Percentiles rank a stretch among this genome's conserved stretches.
Evolutionary conservation across 148 eudicot genomes (phyloP).

Genomic region (Camellia sinensis): DNA sequence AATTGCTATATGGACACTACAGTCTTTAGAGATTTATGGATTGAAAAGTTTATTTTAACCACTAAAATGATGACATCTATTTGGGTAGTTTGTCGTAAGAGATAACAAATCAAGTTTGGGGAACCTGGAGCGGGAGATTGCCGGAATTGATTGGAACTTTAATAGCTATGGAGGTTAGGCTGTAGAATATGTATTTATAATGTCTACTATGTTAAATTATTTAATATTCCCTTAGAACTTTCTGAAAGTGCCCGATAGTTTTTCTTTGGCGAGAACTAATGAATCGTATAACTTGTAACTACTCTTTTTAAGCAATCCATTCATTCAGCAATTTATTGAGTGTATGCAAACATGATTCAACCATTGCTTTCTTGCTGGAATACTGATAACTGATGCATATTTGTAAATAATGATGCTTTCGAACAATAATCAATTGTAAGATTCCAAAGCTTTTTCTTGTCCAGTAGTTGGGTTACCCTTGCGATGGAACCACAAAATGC

Average conservation of each 20-base stretch:
- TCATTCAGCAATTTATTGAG: background rate
- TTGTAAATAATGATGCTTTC: background rate
- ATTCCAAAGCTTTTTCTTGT: background rate
- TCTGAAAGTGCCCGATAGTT: too few relatives aligned
- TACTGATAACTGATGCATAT: background rate
- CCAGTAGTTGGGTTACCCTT: background rate
- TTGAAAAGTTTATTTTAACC: background rate
- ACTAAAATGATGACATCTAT: slow-evolving; percentile 9
- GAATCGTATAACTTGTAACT: too few relatives aligned
- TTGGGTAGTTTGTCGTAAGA: slow-evolving; percentile 62
- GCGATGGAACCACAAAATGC: background rate
- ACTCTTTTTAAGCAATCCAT: background rate
- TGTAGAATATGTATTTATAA: background rate
- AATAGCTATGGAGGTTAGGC: slow-evolving; percentile 92
- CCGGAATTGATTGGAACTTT: slow-evolving; percentile 94
- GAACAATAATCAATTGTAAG: background rate
- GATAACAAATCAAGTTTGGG: slow-evolving; percentile 33
- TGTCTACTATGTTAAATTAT: background rate
- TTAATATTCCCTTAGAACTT: too few relatives aligned
- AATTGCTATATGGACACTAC: too few relatives aligned
- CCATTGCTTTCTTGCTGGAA: background rate
- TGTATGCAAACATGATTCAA: background rate
- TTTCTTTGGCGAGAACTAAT: too few relatives aligned
- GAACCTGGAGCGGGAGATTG: slow-evolving; percentile 33
- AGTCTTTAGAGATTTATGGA: background rate